Conservation (phyloP, 108 stramenopile species). For the Stephanodiscus minutulus region DNA sequence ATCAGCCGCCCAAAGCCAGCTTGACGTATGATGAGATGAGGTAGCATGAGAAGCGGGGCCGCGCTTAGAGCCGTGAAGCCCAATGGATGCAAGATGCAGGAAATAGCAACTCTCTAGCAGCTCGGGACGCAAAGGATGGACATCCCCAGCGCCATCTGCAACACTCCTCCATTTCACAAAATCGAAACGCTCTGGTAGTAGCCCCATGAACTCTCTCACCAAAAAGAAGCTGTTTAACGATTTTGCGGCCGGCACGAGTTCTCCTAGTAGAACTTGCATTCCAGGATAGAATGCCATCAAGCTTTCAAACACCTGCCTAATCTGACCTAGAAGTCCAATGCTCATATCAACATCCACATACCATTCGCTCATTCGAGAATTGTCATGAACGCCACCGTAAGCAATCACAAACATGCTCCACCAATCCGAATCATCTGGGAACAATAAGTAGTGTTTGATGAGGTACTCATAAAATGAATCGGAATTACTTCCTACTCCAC, state of each 20-base stretch:
- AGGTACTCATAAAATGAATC: constrained; percentile 97
- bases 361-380: constrained; percentile 86
- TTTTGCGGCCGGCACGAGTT: constrained; percentile 71
- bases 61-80: constrained; percentile 39
- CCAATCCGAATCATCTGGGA: constrained; percentile 83
- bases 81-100: constrained; percentile 74
- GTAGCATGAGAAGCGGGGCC: constrained; percentile 27
- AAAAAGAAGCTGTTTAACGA: constrained; percentile 81
- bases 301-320: constrained; percentile 75
- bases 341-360: constrained; percentile 90
- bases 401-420: constrained; percentile 76
- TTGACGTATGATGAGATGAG: constrained; percentile 44
- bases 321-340: constrained; percentile 42
- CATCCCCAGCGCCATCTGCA: constrained; percentile 48
- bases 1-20: constrained; percentile 81
- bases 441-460: constrained; percentile 67
- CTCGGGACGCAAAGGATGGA: constrained; percentile 91
- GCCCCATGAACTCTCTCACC: constrained; percentile 76
- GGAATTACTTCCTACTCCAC: constrained; percentile 91
- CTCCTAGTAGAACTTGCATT: constrained; percentile 87
- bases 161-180: constrained; percentile 60
- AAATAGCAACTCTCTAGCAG: constrained; percentile 89
- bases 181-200: constrained; percentile 89
- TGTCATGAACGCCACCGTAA: constrained; percentile 72
- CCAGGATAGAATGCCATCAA: constrained; percentile 97